A percentile compares a stretch with the other conserved stretches of the same genome.
These are phyloP conservation scores for Pisolithus sp. DNA, from an alignment of 768 basidiomycete species.

Conservation along the genomic window DNA sequence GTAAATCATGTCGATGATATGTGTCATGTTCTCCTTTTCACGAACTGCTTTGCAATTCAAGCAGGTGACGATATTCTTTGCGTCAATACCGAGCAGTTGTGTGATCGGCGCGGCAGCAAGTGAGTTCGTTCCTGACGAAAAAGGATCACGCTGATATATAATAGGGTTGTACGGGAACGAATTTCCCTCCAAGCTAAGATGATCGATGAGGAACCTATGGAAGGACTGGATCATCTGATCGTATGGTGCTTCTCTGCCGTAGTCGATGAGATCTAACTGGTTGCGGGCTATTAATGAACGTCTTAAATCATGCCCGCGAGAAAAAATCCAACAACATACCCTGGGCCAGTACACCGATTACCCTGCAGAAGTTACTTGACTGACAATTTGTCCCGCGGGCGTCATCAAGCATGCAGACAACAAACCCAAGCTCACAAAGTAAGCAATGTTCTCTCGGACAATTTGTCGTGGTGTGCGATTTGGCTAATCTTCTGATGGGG, in stretches of 20 bases:
- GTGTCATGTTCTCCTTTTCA: conserved; percentile 73
- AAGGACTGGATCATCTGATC: conserved; percentile 89
- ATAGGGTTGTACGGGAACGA: conserved; percentile 56
- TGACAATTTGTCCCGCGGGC: conserved; percentile 93
- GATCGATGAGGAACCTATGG: conserved; percentile 89
- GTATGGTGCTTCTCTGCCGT: conserved; percentile 73
- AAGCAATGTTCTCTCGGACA: conserved; percentile 91
- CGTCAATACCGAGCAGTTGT: conserved; percentile 78
- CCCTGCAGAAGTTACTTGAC: conserved; percentile 94
- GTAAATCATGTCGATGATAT: conserved; percentile 82
- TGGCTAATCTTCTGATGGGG: conserved; percentile 78
- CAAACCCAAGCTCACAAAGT: conserved; percentile 91
- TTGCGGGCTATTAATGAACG: conserved; percentile 49
- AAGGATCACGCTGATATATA: conserved; percentile 29
- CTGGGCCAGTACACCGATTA: conserved; percentile 83
- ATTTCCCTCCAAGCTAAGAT: conserved; percentile 70
- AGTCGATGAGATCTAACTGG: conserved; percentile 86
- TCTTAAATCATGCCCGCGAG: background rate
- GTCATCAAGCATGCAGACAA: conserved; percentile 93
- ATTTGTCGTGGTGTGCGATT: conserved; percentile 84
- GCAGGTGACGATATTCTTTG: conserved; percentile 72
- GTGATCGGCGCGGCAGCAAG: conserved; percentile 67
- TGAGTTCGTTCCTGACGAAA: conserved; percentile 19
- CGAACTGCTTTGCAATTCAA: conserved; percentile 62
- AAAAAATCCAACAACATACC: conserved; percentile 36